Evolutionary conservation across 345 rosid species (phyloP), one percentile per base, ranked within the genome.

Genomic region (Crucihimalaya himalaica): DNA sequence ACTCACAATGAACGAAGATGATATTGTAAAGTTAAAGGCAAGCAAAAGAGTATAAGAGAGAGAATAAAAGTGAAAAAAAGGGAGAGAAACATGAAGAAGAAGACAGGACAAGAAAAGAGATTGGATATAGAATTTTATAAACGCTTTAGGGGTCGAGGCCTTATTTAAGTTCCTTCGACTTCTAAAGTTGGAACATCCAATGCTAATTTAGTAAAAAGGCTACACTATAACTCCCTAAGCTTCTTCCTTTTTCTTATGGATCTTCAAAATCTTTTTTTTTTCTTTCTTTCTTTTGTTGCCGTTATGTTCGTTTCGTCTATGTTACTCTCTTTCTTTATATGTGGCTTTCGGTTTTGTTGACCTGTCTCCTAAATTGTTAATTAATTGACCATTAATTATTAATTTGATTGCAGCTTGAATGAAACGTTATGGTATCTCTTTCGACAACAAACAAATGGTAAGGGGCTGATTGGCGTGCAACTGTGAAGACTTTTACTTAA

Each of bases 271-370:
- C 75, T 18, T 53, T 61, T 23, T 47, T 29, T 45, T 52, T 32
- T 4, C 14, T 15, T 55, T 29, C 42, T 62, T 76, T 40, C 27
- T 63, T 68, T 76, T 76, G 71, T 55, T 76, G 79, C 79, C 80
- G 80, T 76, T 70, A 76, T 76, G 80, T 76, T 76, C 75, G 80
- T 76, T 76, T 76, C 80, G 80, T 76, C 80, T 76, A 55, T 54
- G 66, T 76, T 76, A 76, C 80, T 76, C 75, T 76, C 71, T 76
- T 63, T 48, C 71, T 64, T 76, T 70, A n/a, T 68, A 46, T 55
- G 29, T 70, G n/a, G 43, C 80, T 76, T 76, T 76, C 61, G 60
- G 75, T 76, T 76, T 76, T 76, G 71, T 76, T 70, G 80, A 70
- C 80, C 60, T 69, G 70, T 69, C 75, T 69, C 42, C 59, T 76